Evolutionary conservation across 2,329 filamentous ascomycete genomes (phyloP).

Genomic region (Hypoxylon sp.): DNA sequence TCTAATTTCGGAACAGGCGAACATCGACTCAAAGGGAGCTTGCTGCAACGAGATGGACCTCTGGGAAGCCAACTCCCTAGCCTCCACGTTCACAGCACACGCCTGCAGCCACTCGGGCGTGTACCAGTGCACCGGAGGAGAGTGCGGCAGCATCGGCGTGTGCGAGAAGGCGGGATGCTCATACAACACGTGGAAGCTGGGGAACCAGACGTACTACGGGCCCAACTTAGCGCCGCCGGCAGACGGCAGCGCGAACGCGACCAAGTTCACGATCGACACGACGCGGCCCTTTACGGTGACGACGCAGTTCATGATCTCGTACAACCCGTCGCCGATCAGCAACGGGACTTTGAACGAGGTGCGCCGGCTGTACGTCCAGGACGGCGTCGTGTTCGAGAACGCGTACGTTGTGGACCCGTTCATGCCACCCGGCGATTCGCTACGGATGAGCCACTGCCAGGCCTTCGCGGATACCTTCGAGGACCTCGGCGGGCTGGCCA

Average conservation of each 20-base stretch:
- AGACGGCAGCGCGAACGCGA: conserved; percentile 3
- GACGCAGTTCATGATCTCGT: conserved; percentile 47
- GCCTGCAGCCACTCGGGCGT: conserved; percentile 62
- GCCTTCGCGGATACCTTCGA: conserved; percentile 41
- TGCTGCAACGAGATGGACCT: conserved; percentile 78
- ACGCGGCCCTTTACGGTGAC: conserved; percentile 47
- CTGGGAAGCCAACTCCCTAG: conserved; percentile 72
- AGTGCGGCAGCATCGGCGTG: conserved; percentile 48
- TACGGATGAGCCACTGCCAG: conserved; percentile 45
- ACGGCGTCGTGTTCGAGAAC: conserved; percentile 59
- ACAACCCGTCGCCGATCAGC: conserved; percentile 41
- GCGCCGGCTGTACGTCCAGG: conserved; percentile 62
- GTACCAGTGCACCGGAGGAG: conserved; percentile 53
- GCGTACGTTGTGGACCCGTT: conserved; percentile 46
- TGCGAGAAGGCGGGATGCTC: conserved; percentile 56
- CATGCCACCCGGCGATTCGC: conserved; percentile 44
- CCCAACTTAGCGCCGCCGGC: conserved; percentile 8
- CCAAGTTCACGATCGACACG: conserved; percentile 44
- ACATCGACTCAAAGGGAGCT: conserved; percentile 67
- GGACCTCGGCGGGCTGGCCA: conserved; percentile 54
- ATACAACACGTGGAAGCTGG: conserved; percentile 53
- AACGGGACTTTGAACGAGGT: conserved; percentile 55
- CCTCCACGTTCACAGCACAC: conserved; percentile 69
- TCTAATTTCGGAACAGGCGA: conserved; percentile 55
- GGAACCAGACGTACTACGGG: conserved; percentile 46